phyloP scores from a whole-genome alignment of 805 yeast genomes.

The Pichia kluyveri region DNA sequence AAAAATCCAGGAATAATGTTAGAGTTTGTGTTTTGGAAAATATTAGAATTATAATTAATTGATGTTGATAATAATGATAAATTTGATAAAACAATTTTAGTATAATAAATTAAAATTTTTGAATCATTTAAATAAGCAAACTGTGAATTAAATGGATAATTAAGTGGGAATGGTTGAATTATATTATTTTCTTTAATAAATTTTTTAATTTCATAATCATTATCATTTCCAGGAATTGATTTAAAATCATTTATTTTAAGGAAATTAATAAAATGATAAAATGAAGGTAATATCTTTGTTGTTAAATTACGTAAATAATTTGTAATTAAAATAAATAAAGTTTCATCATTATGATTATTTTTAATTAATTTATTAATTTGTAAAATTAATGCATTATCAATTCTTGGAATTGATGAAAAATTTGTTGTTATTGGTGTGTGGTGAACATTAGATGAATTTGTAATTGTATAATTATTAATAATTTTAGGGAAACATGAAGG shows the following conservation, averaged over 20 bases:
- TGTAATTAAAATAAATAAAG: constrained; percentile 18
- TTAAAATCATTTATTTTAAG: constrained; percentile 15
- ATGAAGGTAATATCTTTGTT: constrained; percentile 16
- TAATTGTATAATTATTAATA: not conserved
- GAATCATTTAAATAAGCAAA: constrained; percentile 13
- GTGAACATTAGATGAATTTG: too few relatives aligned
- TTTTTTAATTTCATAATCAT: constrained; percentile 8
- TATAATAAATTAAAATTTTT: constrained; percentile 13
- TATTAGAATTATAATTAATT: constrained; percentile 5
- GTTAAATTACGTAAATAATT: constrained; percentile 18
- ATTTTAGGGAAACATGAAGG: constrained; percentile 9
- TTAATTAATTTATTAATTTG: constrained; percentile 12
- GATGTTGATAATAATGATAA: constrained; percentile 13
- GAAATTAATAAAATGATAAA: constrained; percentile 15
- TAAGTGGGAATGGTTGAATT: constrained; percentile 22
- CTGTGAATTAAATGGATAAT: constrained; percentile 16
- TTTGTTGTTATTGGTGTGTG: not conserved
- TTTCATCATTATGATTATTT: constrained; percentile 23
- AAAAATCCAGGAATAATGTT: constrained; percentile 9
- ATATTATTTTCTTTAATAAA: constrained; percentile 19
- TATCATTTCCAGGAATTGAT: constrained; percentile 10
- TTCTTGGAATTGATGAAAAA: constrained; percentile 11
- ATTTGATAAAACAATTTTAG: constrained; percentile 16
- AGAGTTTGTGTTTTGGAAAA: not conserved
- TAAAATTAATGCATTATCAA: constrained; percentile 16